Evolutionary conservation across 495 filamentous ascomycete genomes (phyloP), one percentile per base, ranked within the genome.

Genomic region (Endocarpon pusillum): DNA sequence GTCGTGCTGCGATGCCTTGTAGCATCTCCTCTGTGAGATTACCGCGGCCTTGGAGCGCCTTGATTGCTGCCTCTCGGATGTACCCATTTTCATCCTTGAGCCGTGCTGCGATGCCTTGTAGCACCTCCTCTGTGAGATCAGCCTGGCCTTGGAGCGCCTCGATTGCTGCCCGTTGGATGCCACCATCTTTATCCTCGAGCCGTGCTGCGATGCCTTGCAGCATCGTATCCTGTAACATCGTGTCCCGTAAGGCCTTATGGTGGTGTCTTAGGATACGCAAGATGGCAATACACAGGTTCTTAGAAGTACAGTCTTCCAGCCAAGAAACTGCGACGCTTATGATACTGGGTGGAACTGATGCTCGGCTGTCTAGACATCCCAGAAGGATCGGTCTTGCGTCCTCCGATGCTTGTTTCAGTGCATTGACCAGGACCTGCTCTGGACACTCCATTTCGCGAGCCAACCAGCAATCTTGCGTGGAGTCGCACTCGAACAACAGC

Each of bases 371-470:
- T 35, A 49, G 19, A 33, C 38, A 43, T 17, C 25, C 14, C 15
- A 49, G 26, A 37, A 47, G 21, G 33, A 22, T 42, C 20, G 1
- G 10, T 25, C 32, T 39, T 27, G 11, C 31, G 28, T 39, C 24
- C 11, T 39, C 31, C 36, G 40, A 42, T 23, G 11, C 39, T 37
- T 43, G 9, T 10, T 40, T 15, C 25, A 53, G 39, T 19, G 38
- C 36, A 14, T 38, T 35, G 21, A 23, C 21, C 37, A 51, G 32
- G 25, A 38, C 33, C 14, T 39, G 35, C 35, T 46, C 47, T 33
- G 49, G 47, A 44, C 38, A 44, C 22, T 51, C 47, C 36, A 45
- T 41, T 33, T 53, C 45, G 34, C 38, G 25, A 15, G 35, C 36
- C 15, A 48, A 29, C 8, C 10, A 18, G 16, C 37, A 23, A 3